Evolutionary conservation across 2,329 filamentous ascomycete genomes (phyloP).

Genomic region (Thielaviopsis euricoi): DNA sequence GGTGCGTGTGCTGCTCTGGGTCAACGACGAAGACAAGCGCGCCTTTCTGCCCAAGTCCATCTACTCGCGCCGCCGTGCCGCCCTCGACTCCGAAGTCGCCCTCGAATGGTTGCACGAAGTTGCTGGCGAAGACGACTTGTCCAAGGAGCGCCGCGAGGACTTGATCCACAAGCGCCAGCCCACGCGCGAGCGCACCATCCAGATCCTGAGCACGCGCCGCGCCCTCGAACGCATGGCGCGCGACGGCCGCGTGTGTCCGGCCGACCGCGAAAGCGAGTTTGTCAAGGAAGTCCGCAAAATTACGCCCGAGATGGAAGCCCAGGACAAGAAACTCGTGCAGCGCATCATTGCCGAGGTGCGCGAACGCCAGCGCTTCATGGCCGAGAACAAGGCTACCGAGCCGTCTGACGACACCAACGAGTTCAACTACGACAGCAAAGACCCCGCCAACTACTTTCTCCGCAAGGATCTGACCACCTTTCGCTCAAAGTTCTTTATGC

Average conservation of each 20-base stretch:
- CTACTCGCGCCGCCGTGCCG: slow-evolving; percentile 35
- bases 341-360: neutral
- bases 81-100: slow-evolving; percentile 43
- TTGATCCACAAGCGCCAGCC: slow-evolving; percentile 10
- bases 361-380: neutral
- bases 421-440: neutral
- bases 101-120: slow-evolving; percentile 44
- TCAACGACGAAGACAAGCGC: slow-evolving; percentile 42
- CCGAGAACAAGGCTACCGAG: neutral
- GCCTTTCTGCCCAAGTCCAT: slow-evolving; percentile 44
- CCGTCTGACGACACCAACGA: neutral
- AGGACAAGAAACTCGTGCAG: slow-evolving; percentile 1
- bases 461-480: neutral
- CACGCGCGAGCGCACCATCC: slow-evolving; percentile 30
- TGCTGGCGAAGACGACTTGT: slow-evolving; percentile 24
- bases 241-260: slow-evolving; percentile 26
- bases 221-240: slow-evolving; percentile 27
- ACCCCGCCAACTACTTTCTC: slow-evolving; percentile 7
- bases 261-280: slow-evolving; percentile 24
- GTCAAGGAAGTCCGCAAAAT: slow-evolving; percentile 14
- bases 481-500: slow-evolving; percentile 3
- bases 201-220: slow-evolving; percentile 26
- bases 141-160: slow-evolving; percentile 14
- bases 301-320: neutral
- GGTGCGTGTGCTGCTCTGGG: slow-evolving; percentile 64